Base-by-base conservation (phyloP, 2,329 filamentous ascomycete species). In the Niveomyces coronatus region DNA sequence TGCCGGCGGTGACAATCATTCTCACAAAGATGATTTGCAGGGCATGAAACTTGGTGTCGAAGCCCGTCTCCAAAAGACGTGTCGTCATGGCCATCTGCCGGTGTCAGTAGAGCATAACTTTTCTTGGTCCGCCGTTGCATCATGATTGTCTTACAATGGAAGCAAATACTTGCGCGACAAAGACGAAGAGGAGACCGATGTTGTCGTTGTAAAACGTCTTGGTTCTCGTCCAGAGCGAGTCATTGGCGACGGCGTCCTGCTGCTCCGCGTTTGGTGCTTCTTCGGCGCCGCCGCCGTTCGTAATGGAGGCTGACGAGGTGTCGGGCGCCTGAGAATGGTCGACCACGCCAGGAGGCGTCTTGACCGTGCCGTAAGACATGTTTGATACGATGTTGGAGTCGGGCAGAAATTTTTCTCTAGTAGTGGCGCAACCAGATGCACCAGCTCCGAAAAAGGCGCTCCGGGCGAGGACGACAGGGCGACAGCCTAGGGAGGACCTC, bases 201-300 rank as follows among this genome's bases (percentile, higher is more conserved):
- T 65, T 65, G 26, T 45, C 64, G 57, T 55, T 64, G 58, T 51
- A 64, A 10, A 84, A 81, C 3, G 23, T 40, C 20, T 54, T 59
- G 22, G 19, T 29, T 5, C 29, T 36, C 11, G 3, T 2, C 37
- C 41, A 39, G 16, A 36, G 13, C 5, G 18, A 27, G n/a, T 14
- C 15, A 9, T 10, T 28, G 26, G 7, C 26, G 9, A 8, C 7
- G n/a, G 7, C 26, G 14, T 14, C 19, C 14, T 23, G 29, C 15
- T 31, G 27, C 20, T 15, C 30, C 14, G 20, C 22, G 27, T 16
- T n/a, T 6, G 35, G 2, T 4, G 10, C n/a, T 18, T 13, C 23
- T 9, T 33, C 23, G 4, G 27, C 13, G 19, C 23, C 17, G 17
- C 23, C 18, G 4, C 24, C 37, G 13, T 30, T 19, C 7, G 15